Percentiles rank a stretch among this genome's conserved stretches.
Conservation (phyloP, 1,284 basidiomycete genomes). For the Lentinula novae-zelandiae region DNA sequence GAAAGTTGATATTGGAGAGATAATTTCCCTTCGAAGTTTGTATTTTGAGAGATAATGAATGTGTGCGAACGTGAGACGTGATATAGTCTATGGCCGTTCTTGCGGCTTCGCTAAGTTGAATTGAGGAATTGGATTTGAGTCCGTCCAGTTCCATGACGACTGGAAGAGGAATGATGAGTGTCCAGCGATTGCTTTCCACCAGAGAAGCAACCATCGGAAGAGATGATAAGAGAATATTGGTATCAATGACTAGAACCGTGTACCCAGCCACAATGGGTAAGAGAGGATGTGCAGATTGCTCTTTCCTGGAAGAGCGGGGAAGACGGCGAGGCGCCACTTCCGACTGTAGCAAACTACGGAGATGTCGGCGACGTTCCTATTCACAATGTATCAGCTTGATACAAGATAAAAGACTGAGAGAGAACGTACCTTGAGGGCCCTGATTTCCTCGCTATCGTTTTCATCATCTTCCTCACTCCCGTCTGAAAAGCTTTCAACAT, state of each 20-base stretch:
- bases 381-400: conserved; percentile 10
- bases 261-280: conserved; percentile 80
- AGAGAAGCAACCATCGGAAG: conserved; percentile 70
- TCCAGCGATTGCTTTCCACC: conserved; percentile 83
- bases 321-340: conserved; percentile 33
- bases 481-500: conserved; percentile 37
- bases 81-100: conserved; percentile 73
- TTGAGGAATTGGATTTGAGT: conserved; percentile 61
- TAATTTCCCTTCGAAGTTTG: conserved; percentile 97
- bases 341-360: conserved; percentile 55
- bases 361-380: conserved; percentile 65
- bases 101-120: conserved; percentile 69
- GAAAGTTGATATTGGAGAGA: conserved; percentile 77
- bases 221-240: conserved; percentile 87
- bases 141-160: conserved; percentile 97
- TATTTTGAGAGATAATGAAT: conserved; percentile 81
- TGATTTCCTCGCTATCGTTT: conserved; percentile 69
- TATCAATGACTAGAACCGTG: conserved; percentile 89
- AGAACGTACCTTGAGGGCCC: conserved; percentile 65
- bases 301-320: conserved; percentile 24
- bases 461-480: conserved; percentile 45
- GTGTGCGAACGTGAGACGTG: conserved; percentile 70
- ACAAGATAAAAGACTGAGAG: conserved; percentile 9
- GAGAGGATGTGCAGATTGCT: conserved; percentile 28
- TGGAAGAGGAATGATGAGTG: conserved; percentile 86